phyloP scores from a whole-genome alignment of 1,139 yeast species.

The Saccharomyces pastorianus region DNA sequence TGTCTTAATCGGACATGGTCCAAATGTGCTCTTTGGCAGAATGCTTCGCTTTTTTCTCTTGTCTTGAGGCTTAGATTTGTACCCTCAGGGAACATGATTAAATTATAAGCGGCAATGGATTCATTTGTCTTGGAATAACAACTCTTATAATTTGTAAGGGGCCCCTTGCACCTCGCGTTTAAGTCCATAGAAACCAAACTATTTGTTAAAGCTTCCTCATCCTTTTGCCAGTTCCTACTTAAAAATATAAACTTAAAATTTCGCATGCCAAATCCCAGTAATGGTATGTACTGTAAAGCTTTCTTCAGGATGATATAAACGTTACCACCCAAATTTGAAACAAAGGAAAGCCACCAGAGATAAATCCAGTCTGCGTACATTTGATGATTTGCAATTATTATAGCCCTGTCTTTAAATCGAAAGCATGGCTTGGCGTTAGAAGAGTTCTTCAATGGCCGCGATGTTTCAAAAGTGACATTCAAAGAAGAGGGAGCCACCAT shows the following conservation, averaged over 20 bases:
- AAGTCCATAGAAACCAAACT: background rate
- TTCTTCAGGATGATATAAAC: constrained; percentile 67
- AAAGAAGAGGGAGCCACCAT: constrained; percentile 22
- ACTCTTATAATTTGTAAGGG: background rate
- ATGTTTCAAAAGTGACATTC: constrained; percentile 17
- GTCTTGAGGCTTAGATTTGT: constrained; percentile 71
- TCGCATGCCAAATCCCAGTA: constrained; percentile 79
- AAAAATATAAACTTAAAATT: constrained; percentile 69
- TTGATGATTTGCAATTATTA: constrained; percentile 59
- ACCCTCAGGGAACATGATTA: constrained; percentile 84
- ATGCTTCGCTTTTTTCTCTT: constrained; percentile 45
- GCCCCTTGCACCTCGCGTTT: background rate
- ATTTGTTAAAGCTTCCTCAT: constrained; percentile 34
- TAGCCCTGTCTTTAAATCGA: background rate
- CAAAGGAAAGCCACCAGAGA: constrained; percentile 74
- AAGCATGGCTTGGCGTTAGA: constrained; percentile 14
- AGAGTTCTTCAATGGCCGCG: background rate
- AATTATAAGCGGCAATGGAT: background rate
- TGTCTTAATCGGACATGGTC: constrained; percentile 40
- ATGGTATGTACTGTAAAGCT: constrained; percentile 62
- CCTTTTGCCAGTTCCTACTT: constrained; percentile 68
- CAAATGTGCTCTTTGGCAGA: constrained; percentile 43
- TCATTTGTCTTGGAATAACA: background rate
- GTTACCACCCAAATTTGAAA: constrained; percentile 53
- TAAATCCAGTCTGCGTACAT: constrained; percentile 88